phyloP scores from a whole-genome alignment of 1,284 basidiomycete species.

The Cryptococcus jaspeensis region DNA sequence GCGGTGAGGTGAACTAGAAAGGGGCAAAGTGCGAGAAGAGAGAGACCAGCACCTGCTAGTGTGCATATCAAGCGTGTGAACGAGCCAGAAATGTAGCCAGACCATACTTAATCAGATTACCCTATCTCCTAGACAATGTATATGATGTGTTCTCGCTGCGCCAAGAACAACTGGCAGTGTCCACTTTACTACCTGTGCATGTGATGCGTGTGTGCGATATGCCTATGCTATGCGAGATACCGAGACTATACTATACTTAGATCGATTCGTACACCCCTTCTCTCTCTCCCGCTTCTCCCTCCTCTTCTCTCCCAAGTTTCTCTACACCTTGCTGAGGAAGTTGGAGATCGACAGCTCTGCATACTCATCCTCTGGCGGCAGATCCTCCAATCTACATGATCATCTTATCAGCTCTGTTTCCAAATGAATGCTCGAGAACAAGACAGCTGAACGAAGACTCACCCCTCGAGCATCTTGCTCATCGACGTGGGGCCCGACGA shows the following conservation, averaged over 20 bases:
- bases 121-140: no score
- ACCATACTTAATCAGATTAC: no score
- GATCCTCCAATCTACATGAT: conserved; percentile 66
- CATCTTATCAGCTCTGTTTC: conserved; percentile 4
- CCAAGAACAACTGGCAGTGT: no score
- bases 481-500: conserved; percentile 63
- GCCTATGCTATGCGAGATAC: no score
- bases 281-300: neutral
- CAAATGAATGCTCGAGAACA: neutral
- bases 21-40: no score
- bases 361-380: conserved; percentile 87
- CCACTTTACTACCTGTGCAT: no score
- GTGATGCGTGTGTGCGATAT: no score
- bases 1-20: no score
- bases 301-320: neutral
- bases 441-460: conserved; percentile 7
- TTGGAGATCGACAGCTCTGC: conserved; percentile 76
- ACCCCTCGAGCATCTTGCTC: conserved; percentile 74
- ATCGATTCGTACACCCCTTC: neutral
- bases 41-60: no score
- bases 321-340: conserved; percentile 57
- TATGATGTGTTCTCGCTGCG: no score
- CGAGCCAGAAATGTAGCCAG: no score
- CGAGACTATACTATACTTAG: neutral
- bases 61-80: no score